Base-by-base conservation (phyloP, 768 basidiomycete species). In the Rhizopogon vinicolor region DNA sequence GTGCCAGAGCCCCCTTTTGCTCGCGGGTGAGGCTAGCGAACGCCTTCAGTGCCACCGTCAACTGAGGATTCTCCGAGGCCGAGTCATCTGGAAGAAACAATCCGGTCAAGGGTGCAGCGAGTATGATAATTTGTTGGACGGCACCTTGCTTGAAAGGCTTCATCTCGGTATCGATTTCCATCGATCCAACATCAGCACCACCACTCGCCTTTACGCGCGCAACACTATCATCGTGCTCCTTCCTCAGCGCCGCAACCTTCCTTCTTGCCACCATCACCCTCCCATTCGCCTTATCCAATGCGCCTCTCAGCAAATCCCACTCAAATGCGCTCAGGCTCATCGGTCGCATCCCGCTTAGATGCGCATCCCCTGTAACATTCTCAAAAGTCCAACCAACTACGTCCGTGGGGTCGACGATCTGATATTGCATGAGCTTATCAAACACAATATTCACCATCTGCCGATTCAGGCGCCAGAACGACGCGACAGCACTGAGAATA, bases 401-500 rank as follows among this genome's bases (percentile, higher is more conserved):
- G 60, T 99, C 95, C 14, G 85, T 84, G 0, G 95, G 93, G 62
- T 98, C 94, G 41, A 98, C 88, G 54, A 98, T 91, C 67, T 97
- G 94, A 72, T 99, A 99, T 67, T 98, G 96, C 85, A 98, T 90
- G 52, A 98, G 75, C 74, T 99, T 99, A 77, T 98, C 97, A 58
- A 96, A 87, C 7, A 98, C 93, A 65, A 99, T 94, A 14, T 80
- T 79, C 45, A 94, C 77, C 85, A 94, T 92, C 63, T 98, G 94
- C 31, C 81, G 76, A 64, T 89, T 93, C 62, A 84, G 71, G 59
- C 79, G 79, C 95, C 95, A 99, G 73, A 95, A 98, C 4, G 76
- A 69, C 0, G 84, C 82, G 0, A 87, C 83, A 2, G 86, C 81
- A 13, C 77, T 76, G 13, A 98, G 78, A 58, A 98, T 82, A 60